phyloP scores from a whole-genome alignment of 192 early-diverging fungal species.

The Umbelopsis sp. region DNA sequence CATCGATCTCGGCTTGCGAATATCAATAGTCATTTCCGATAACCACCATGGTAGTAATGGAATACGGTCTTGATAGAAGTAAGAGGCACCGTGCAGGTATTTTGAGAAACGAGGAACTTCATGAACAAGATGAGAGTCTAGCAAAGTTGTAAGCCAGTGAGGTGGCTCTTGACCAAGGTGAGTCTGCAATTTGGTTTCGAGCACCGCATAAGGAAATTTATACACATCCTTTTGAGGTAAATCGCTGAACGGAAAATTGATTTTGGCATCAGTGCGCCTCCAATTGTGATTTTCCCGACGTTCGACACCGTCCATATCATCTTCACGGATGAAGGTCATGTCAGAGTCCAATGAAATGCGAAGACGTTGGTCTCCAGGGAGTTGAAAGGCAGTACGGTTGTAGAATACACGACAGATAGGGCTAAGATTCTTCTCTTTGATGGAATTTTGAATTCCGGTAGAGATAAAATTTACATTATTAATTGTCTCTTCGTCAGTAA shows the following conservation, averaged over 20 bases:
- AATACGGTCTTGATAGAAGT: slow-evolving; percentile 33
- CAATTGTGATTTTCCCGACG: slow-evolving; percentile 74
- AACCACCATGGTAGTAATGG: slow-evolving; percentile 45
- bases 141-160: slow-evolving; percentile 75
- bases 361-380: slow-evolving; percentile 91
- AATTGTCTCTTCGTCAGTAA: slow-evolving; percentile 74
- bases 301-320: slow-evolving; percentile 66
- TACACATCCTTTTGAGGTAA: slow-evolving; percentile 74
- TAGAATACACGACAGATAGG: slow-evolving; percentile 92
- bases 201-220: slow-evolving; percentile 93
- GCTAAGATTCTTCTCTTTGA: slow-evolving; percentile 71
- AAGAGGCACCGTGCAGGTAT: slow-evolving; percentile 74
- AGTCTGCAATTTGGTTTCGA: slow-evolving; percentile 86
- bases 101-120: slow-evolving; percentile 88
- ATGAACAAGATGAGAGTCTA: slow-evolving; percentile 73
- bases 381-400: slow-evolving; percentile 98
- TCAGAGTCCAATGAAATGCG: slow-evolving; percentile 97
- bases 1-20: slow-evolving; percentile 44
- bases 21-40: slow-evolving; percentile 52
- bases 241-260: slow-evolving; percentile 80
- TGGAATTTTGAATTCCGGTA: slow-evolving; percentile 70
- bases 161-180: slow-evolving; percentile 70
- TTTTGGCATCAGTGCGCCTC: slow-evolving; percentile 86
- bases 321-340: slow-evolving; percentile 94
- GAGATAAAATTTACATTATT: slow-evolving; percentile 71